Evolutionary conservation across 805 yeast species (phyloP), one percentile per base, ranked within the genome.

Genomic region (Ogataea angusta): DNA sequence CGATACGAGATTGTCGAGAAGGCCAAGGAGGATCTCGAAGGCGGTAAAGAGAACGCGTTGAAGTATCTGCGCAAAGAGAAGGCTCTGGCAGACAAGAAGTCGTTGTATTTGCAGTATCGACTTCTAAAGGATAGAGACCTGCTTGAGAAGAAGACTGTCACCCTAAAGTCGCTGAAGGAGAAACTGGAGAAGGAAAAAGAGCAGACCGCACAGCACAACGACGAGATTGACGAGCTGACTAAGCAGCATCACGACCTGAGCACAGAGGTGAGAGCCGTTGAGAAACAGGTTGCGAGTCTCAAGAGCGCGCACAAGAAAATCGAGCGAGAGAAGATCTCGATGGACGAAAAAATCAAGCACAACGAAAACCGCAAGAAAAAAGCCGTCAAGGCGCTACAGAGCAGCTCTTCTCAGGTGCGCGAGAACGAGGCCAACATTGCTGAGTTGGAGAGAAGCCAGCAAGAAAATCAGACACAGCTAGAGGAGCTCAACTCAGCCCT

Each of bases 1-100:
- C 73, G 96, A 45, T 83, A 85, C 52, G 82, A 80, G 42, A 73
- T 88, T 52, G 95, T 89, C 1, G 85, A 82, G 49, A 78, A 76
- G 47, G 96, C 90, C 47, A 80, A 85, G 46, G 70, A 71, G 9
- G 69, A 66, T 34, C 52, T 78, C 31, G 93, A 86, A 42, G 54
- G 58, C 7, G 76, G 76, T 38, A 83, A 89, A 51, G 75, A 75
- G 25, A 80, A 75, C 27, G 95, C 96, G 0, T 61, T 91, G 27
- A 67, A 69, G 16, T 86, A 75, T 54, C 62, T 93, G 45, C 67
- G 66, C 32, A 69, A 73, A 26, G 95, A 88, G 60, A 87, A 85
- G 54, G 56, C 68, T 14, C 68, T 82, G 16, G 64, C 76, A 0
- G 62, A 73, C 24, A 71, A 76, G 30, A 72, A 70, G 46, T 74